A percentile compares a stretch with the other conserved stretches of the same genome.
phyloP scores from a whole-genome alignment of 192 early-diverging fungal genomes.

The Backusella australiensis region DNA sequence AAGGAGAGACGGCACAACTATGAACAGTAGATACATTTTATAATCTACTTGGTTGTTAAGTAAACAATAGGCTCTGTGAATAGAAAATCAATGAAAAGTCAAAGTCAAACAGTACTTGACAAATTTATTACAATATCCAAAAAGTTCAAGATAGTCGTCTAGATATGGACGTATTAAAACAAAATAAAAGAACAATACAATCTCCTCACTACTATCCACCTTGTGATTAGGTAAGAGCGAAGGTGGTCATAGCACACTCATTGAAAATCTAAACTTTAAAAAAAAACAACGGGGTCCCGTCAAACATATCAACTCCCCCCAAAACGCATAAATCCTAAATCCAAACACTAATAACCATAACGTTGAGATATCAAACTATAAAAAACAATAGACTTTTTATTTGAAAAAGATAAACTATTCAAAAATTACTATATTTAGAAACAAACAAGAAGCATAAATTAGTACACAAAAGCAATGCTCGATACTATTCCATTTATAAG shows the following conservation, averaged over 20 bases:
- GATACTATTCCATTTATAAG: not conserved
- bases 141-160: not conserved
- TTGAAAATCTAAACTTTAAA: not conserved
- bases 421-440: slow-evolving; percentile 5
- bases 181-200: not conserved
- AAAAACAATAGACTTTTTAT: not conserved
- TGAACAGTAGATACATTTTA: not conserved
- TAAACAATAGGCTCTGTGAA: too few species aligned
- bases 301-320: not conserved
- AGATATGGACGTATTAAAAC: not conserved
- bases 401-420: not conserved
- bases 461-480: not conserved
- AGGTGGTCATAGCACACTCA: not conserved
- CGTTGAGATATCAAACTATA: not conserved
- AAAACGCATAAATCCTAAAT: not conserved
- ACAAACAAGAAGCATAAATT: not conserved
- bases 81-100: too few species aligned
- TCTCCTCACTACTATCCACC: too few species aligned
- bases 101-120: too few species aligned
- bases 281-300: not conserved
- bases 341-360: not conserved
- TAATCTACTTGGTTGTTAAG: not conserved
- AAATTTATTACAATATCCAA: too few species aligned
- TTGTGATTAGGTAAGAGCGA: not conserved
- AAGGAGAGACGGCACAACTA: not conserved